Evolutionary conservation across 768 basidiomycete genomes (phyloP).

Genomic region (Lentinula sp.): DNA sequence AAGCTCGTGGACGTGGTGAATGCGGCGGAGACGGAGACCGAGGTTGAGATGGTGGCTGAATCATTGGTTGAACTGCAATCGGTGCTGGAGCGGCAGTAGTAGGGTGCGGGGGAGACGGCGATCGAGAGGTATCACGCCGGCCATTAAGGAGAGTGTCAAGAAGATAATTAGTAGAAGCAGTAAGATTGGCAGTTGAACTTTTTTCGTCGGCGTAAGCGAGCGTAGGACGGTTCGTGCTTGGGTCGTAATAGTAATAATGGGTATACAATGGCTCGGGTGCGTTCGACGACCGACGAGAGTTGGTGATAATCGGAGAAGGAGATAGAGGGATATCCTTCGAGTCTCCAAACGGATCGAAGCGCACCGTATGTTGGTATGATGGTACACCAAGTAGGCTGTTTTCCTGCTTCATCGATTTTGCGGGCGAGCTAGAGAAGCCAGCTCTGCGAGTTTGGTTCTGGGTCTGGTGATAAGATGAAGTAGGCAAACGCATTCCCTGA

Average conservation of each 20-base stretch:
- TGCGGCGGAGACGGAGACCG: conserved; percentile 6
- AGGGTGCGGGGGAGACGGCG: conserved; percentile 2
- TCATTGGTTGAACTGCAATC: not conserved
- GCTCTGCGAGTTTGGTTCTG: conserved; percentile 4
- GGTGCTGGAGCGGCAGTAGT: not conserved
- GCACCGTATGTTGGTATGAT: not conserved
- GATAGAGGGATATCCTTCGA: not conserved
- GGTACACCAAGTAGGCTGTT: not conserved
- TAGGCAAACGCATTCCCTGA: conserved; percentile 5
- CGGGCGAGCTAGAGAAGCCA: not conserved
- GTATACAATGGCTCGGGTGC: conserved; percentile 1
- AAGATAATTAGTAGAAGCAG: conserved; percentile 4
- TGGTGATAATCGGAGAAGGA: not conserved
- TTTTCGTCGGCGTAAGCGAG: conserved; percentile 7
- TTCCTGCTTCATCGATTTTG: not conserved
- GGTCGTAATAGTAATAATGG: conserved; percentile 7
- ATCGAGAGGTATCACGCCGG: not conserved
- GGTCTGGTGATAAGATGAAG: not conserved
- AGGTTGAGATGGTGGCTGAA: not conserved
- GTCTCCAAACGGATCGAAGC: conserved; percentile 7
- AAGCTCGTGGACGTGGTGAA: conserved; percentile 1
- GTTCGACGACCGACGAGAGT: not conserved
- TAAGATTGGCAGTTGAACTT: conserved; percentile 1
- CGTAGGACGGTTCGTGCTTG: conserved; percentile 6
- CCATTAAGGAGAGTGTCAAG: conserved; percentile 6